These are phyloP conservation scores for Debaryomyces prosopidis DNA, from an alignment of 805 yeast genomes.

Conservation along the genomic window DNA sequence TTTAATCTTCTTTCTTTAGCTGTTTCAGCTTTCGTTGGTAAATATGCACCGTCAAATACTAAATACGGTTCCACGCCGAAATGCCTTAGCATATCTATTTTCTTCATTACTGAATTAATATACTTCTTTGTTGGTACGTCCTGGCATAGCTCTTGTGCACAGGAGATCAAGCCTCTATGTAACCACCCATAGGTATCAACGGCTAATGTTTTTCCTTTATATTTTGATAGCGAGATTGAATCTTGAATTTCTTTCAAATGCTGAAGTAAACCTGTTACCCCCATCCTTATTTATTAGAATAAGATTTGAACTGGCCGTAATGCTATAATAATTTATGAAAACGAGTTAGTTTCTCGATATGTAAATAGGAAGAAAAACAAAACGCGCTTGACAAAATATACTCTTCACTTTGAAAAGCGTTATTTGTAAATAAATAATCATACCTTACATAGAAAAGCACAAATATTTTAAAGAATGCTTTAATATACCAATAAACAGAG, in stretches of 20 bases:
- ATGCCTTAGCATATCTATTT: conserved; percentile 62
- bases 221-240: conserved; percentile 55
- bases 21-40: conserved; percentile 77
- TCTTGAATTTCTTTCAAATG: conserved; percentile 73
- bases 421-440: not conserved
- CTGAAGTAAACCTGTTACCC: conserved; percentile 81
- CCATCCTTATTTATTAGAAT: conserved; percentile 48
- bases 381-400: not conserved
- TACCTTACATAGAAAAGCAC: too few relatives aligned
- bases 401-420: not conserved
- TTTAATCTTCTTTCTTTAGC: conserved; percentile 61
- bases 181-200: conserved; percentile 98
- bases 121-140: conserved; percentile 72
- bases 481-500: too few relatives aligned
- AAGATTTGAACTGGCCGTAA: not conserved
- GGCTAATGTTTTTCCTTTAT: conserved; percentile 76
- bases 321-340: too few relatives aligned
- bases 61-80: conserved; percentile 79
- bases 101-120: conserved; percentile 65
- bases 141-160: conserved; percentile 79
- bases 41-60: conserved; percentile 90
- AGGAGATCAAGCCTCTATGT: conserved; percentile 79
- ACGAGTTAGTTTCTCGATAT: too few relatives aligned
- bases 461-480: too few relatives aligned
- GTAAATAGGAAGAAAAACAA: not conserved